Conservation (phyloP, 1,284 basidiomycete genomes). For the Veloporphyrellus conicus region DNA sequence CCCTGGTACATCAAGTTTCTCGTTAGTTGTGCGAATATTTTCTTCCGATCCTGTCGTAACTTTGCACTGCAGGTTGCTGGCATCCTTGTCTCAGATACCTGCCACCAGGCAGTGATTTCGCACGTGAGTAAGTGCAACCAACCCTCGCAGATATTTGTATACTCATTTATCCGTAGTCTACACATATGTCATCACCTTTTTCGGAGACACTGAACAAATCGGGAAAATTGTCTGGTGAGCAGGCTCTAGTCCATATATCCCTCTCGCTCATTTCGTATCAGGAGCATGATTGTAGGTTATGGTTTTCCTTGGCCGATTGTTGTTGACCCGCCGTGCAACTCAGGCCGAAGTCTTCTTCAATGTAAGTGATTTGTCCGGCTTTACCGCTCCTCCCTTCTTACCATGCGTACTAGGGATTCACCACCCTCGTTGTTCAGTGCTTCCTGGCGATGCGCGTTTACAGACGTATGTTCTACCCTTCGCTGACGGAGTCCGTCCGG, state of each 20-base stretch:
- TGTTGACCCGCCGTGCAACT: constrained; percentile 2
- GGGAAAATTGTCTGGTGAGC: constrained; percentile 45
- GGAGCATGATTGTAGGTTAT: constrained; percentile 47
- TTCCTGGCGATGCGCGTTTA: constrained; percentile 35
- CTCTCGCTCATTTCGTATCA: constrained; percentile 16
- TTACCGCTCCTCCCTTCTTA: constrained; percentile 3
- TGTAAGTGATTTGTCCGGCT: constrained; percentile 8
- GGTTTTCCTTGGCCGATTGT: background rate
- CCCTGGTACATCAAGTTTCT: constrained; percentile 46
- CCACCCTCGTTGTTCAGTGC: constrained; percentile 38
- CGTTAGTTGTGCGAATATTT: constrained; percentile 26
- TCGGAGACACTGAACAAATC: background rate
- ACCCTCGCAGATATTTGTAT: background rate
- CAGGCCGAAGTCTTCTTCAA: constrained; percentile 42
- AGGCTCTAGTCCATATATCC: background rate
- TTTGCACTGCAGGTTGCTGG: background rate
- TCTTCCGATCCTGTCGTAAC: background rate
- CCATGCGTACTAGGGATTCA: constrained; percentile 27
- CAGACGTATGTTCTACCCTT: constrained; percentile 20
- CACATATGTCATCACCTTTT: constrained; percentile 1
- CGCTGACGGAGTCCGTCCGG: background rate
- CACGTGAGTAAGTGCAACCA: background rate
- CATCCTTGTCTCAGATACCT: background rate
- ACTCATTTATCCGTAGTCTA: background rate
- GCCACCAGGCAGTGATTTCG: background rate